phyloP scores from a whole-genome alignment of 345 rosid genomes.

The Camelina neglecta region DNA sequence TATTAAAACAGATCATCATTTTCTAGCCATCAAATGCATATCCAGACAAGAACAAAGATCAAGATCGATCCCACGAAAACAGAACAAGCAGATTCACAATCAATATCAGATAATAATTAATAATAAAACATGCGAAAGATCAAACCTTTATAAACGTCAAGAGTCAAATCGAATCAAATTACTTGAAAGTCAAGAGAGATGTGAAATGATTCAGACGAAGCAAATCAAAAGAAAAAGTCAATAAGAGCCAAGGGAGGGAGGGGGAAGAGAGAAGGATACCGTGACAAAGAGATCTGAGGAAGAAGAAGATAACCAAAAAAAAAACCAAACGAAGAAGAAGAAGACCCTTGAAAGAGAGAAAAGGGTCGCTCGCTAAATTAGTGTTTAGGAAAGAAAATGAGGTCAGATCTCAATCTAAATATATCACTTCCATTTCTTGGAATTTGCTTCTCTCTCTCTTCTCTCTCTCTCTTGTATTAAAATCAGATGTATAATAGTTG shows the following conservation, averaged over 20 bases:
- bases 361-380: slow-evolving; percentile 17
- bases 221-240: neutral
- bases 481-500: slow-evolving; percentile 4
- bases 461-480: slow-evolving; percentile 7
- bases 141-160: slow-evolving; percentile 15
- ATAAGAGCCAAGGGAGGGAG: neutral
- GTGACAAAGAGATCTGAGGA: slow-evolving; percentile 30
- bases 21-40: neutral
- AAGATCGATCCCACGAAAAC: neutral
- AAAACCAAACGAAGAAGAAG: slow-evolving; percentile 17
- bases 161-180: slow-evolving; percentile 20
- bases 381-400: neutral
- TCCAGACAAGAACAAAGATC: slow-evolving; percentile 26
- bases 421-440: slow-evolving; percentile 24
- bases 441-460: neutral
- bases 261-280: slow-evolving; percentile 27
- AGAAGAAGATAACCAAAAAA: slow-evolving; percentile 4
- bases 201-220: too few species aligned
- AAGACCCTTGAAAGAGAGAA: slow-evolving; percentile 37
- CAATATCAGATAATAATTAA: too few species aligned
- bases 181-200: neutral
- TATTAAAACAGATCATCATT: slow-evolving; percentile 9
- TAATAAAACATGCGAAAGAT: neutral
- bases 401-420: slow-evolving; percentile 44
- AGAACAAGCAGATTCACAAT: neutral